Evolutionary conservation across 768 basidiomycete species (phyloP).

Genomic region (Mycena sanguinolenta): DNA sequence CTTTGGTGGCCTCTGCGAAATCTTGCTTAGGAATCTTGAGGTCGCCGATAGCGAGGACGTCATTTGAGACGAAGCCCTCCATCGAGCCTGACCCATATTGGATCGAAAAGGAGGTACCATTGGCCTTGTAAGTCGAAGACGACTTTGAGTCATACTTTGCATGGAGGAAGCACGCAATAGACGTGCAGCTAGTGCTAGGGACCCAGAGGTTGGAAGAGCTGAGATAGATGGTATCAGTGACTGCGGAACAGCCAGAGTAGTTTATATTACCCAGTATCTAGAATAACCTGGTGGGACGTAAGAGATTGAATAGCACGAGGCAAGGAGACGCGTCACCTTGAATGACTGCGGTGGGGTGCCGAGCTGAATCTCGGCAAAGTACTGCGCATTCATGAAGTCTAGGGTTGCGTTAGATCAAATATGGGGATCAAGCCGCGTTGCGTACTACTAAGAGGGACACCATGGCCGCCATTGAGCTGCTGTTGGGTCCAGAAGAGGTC

Average conservation of each 20-base stretch:
- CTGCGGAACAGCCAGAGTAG: constrained; percentile 7
- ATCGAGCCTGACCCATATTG: constrained; percentile 97
- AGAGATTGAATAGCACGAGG: constrained; percentile 16
- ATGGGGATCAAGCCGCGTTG: not conserved
- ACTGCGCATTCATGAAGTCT: constrained; percentile 99
- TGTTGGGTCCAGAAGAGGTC: constrained; percentile 88
- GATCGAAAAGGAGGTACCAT: constrained; percentile 91
- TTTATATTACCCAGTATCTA: constrained; percentile 83
- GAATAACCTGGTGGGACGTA: constrained; percentile 90
- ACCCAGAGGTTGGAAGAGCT: constrained; percentile 97
- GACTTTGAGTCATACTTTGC: constrained; percentile 86
- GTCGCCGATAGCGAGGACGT: constrained; percentile 86
- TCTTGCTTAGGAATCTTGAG: constrained; percentile 79
- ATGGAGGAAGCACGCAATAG: constrained; percentile 95
- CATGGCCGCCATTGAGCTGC: constrained; percentile 81
- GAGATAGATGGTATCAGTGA: constrained; percentile 22
- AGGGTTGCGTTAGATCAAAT: constrained; percentile 23
- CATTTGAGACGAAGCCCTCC: constrained; percentile 94
- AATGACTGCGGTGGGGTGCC: constrained; percentile 88
- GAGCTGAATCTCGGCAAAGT: constrained; percentile 88
- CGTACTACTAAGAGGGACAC: constrained; percentile 91
- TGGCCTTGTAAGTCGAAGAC: constrained; percentile 90
- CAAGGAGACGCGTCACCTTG: constrained; percentile 44
- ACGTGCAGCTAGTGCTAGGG: constrained; percentile 83
- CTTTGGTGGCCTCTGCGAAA: constrained; percentile 96